Evolutionary conservation across 2,329 filamentous ascomycete genomes (phyloP).

Genomic region (Alternaria sp.): DNA sequence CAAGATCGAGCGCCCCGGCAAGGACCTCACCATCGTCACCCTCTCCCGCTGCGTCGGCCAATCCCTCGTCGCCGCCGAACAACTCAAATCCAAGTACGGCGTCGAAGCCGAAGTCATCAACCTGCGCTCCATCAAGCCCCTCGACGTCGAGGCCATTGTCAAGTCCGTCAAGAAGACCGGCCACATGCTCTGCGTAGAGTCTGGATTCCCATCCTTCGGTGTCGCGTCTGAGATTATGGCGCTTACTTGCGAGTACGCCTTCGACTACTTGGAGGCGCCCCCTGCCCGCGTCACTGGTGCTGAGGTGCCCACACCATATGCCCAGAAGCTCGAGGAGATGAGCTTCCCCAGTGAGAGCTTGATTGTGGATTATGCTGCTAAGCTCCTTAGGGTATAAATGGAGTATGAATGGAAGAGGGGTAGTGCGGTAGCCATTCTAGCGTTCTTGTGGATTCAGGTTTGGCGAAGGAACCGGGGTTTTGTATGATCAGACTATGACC

Average conservation of each 20-base stretch:
- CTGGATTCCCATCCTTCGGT: constrained; percentile 94
- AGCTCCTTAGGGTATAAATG: constrained; percentile 78
- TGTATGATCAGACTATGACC: too few species aligned
- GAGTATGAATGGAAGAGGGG: too few species aligned
- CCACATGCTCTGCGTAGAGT: constrained; percentile 89
- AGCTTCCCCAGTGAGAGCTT: constrained; percentile 88
- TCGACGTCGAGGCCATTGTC: constrained; percentile 93
- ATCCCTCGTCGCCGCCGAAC: constrained; percentile 84
- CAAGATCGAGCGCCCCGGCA: constrained; percentile 96
- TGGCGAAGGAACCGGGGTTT: constrained; percentile 7
- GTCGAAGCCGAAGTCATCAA: constrained; percentile 97
- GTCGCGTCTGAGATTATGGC: constrained; percentile 92
- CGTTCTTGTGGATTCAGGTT: neutral
- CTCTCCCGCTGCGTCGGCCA: constrained; percentile 96
- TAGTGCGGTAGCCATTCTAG: too few species aligned
- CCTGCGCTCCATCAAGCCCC: constrained; percentile 94
- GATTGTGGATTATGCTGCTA: constrained; percentile 86
- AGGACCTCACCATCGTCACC: constrained; percentile 93
- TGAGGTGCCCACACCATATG: constrained; percentile 96
- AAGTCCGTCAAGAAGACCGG: constrained; percentile 99
- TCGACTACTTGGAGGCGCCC: constrained; percentile 95
- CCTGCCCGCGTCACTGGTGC: constrained; percentile 94
- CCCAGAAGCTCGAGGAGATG: constrained; percentile 91
- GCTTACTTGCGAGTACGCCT: constrained; percentile 94
- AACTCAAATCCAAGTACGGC: constrained; percentile 94